A percentile compares a stretch with the other conserved stretches of the same genome.
Evolutionary conservation across 331 rosid species (phyloP).

Genomic region (Malus hybrid): DNA sequence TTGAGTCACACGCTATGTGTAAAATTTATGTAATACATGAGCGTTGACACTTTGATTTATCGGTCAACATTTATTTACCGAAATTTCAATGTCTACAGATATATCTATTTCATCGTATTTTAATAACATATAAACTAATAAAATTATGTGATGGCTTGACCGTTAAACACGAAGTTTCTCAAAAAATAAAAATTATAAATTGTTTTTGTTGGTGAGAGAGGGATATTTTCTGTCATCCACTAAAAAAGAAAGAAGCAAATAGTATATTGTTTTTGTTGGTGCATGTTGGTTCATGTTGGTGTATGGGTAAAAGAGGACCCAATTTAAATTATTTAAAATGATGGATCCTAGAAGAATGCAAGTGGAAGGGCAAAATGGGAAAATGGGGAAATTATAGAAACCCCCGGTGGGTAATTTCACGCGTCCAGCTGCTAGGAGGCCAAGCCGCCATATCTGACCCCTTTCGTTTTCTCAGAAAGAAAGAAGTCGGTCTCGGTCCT

Average conservation of each 20-base stretch:
- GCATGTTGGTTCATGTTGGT: neutral
- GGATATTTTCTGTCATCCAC: slow-evolving; percentile 1
- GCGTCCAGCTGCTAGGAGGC: neutral
- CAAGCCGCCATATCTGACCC: slow-evolving; percentile 48
- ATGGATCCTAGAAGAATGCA: neutral
- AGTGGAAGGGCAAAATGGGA: slow-evolving; percentile 12
- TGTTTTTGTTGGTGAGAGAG: neutral
- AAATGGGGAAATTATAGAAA: neutral
- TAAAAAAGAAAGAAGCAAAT: neutral
- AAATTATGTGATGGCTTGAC: no score
- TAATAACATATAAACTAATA: no score
- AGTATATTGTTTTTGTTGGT: neutral
- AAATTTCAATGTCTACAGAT: no score
- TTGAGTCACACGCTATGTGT: no score
- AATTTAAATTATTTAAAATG: neutral
- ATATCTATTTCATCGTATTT: no score
- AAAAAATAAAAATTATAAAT: no score
- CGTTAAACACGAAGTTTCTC: no score
- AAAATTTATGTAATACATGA: no score
- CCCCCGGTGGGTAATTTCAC: neutral
- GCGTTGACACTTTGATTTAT: no score
- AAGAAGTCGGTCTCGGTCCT: neutral
- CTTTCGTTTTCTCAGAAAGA: neutral
- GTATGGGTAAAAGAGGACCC: neutral
- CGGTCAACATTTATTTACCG: no score